Base-by-base conservation (phyloP, 2,329 filamentous ascomycete species). In the Phyllosticta citrichinensis region DNA sequence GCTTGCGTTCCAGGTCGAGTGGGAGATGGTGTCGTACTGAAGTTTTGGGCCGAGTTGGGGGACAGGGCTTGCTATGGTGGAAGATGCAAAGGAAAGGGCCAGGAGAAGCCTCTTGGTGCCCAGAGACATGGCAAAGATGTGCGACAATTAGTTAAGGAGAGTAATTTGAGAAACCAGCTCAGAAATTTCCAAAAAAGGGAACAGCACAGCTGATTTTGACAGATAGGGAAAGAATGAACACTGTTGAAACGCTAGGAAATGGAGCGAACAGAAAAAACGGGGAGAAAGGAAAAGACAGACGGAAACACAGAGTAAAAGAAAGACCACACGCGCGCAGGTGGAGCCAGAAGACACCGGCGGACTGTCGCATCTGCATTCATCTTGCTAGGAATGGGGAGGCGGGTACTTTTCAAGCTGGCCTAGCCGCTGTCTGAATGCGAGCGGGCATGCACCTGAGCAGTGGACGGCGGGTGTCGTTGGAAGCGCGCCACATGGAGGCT, bases 401-500 rank as follows among this genome's bases (percentile, higher is more conserved):
- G 60, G 55, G 58, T 66, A 56, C 68, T 73, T 73, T 74, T 74
- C 70, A 74, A 67, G 71, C 68, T 68, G 65, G 64, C 52, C 65
- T 73, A 74, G 70, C 68, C 72, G 71, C 72, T 67, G 71, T 74
- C 72, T 74, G 70, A 69, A 47, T 19, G 14, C 14, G 40, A n/a
- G 14, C 40, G 40, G 40, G 17, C 40, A 47, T 47, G 17, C 40
- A n/a, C 14, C 40, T 47, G 40, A 47, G 40, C 40, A 47, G 40
- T 47, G 40, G 40, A 47, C 40, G 17, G 14, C 40, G 40, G 40
- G 40, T 47, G n/a, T 47, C n/a, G 40, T n/a, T 47, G 14, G n/a
- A 47, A 47, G 40, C 40, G 40, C 40, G 14, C 40, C 40, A n/a
- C 40, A 47, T 47, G 40, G 40, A 47, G 40, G 17, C 40, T 47